Evolutionary conservation across 2,329 filamentous ascomycete genomes (phyloP).

Genomic region (Periglandula ipomoeae): DNA sequence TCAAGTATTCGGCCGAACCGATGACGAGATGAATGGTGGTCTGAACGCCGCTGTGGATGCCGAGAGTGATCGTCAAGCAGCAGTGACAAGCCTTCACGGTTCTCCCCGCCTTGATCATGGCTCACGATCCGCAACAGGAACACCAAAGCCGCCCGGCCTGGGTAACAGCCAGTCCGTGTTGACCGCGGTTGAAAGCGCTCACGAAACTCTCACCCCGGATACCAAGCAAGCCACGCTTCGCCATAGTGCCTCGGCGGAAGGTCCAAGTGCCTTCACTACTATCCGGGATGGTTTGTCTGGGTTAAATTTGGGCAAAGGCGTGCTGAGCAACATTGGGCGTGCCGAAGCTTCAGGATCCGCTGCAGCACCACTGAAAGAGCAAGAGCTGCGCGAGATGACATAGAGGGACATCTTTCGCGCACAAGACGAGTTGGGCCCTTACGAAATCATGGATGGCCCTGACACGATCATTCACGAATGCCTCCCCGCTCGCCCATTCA

Average conservation of each 20-base stretch:
- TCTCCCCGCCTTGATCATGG: constrained; percentile 16
- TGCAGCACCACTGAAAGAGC: constrained; percentile 22
- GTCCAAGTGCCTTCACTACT: constrained; percentile 32
- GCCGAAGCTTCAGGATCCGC: constrained; percentile 16
- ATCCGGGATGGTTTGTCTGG: constrained; percentile 40
- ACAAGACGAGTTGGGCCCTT: constrained; percentile 20
- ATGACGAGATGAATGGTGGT: constrained; percentile 84
- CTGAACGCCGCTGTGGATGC: constrained; percentile 45
- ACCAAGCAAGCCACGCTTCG: constrained; percentile 26
- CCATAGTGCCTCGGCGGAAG: constrained; percentile 37
- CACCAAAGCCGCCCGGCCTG: constrained; percentile 30
- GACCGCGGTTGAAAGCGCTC: constrained; percentile 48
- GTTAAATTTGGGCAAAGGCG: constrained; percentile 38
- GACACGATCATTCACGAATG: constrained; percentile 13
- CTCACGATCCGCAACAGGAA: constrained; percentile 16
- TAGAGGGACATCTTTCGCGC: constrained; percentile 32
- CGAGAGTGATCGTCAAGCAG: constrained; percentile 30
- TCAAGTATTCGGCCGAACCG: constrained; percentile 74
- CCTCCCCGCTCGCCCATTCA: constrained; percentile 1
- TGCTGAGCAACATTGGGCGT: constrained; percentile 27
- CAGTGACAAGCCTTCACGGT: constrained; percentile 25
- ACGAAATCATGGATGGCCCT: constrained; percentile 22
- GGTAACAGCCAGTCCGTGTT: constrained; percentile 43
- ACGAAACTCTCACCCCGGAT: constrained; percentile 39
- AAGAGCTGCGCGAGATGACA: constrained; percentile 37